phyloP scores from a whole-genome alignment of 768 basidiomycete genomes.

The Grammothele lineata region DNA sequence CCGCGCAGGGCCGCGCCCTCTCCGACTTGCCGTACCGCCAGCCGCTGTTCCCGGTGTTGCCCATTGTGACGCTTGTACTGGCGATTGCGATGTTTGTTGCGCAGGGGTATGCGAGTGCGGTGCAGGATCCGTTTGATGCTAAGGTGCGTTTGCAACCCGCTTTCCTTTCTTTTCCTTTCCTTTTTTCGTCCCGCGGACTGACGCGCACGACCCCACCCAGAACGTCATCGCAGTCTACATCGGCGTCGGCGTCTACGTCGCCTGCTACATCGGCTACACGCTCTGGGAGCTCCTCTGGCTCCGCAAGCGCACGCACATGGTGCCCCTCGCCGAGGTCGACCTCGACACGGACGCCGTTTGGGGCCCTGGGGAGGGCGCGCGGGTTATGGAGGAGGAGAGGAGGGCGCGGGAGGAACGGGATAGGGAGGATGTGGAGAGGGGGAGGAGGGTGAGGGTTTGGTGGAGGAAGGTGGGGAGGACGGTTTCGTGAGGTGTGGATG shows the following conservation, averaged over 20 bases:
- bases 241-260: constrained; percentile 43
- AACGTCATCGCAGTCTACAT: constrained; percentile 56
- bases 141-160: constrained; percentile 29
- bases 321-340: constrained; percentile 42
- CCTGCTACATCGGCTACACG: constrained; percentile 42
- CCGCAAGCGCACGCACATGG: constrained; percentile 30
- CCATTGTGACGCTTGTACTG: constrained; percentile 45
- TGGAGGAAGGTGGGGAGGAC: constrained; percentile 4
- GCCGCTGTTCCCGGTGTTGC: constrained; percentile 50
- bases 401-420: constrained; percentile 9
- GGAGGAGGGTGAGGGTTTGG: constrained; percentile 9
- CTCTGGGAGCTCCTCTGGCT: constrained; percentile 35
- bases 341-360: constrained; percentile 53
- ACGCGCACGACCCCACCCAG: constrained; percentile 21
- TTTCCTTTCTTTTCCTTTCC: constrained; percentile 1
- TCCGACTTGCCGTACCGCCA: constrained; percentile 56
- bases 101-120: constrained; percentile 48
- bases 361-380: constrained; percentile 39
- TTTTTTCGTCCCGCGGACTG: neutral
- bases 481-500: constrained; percentile 1
- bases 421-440: constrained; percentile 2
- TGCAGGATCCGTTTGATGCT: constrained; percentile 39
- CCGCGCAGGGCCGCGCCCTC: constrained; percentile 44
- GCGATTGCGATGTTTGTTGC: constrained; percentile 50
- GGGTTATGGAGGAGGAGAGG: constrained; percentile 31